These are phyloP conservation scores for Aspergillus sp. DNA, from an alignment of 2,329 filamentous ascomycete species.

Conservation along the genomic window DNA sequence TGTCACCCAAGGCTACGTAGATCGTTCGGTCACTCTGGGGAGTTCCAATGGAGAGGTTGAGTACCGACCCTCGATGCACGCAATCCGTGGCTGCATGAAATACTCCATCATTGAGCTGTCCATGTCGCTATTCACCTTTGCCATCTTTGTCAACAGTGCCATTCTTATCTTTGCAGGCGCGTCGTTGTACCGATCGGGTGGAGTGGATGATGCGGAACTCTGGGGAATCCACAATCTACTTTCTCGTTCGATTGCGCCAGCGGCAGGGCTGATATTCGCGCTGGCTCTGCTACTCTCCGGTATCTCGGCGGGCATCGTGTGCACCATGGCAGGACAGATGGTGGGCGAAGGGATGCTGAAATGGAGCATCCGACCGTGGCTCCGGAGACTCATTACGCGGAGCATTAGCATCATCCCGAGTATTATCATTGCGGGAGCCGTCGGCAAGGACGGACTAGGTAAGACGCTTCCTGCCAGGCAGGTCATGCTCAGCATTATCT, in stretches of 20 bases:
- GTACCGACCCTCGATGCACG: slow-evolving; percentile 61
- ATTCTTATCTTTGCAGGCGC: slow-evolving; percentile 76
- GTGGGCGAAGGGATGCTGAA: slow-evolving; percentile 72
- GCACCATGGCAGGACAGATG: slow-evolving; percentile 85
- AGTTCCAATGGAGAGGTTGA: slow-evolving; percentile 42
- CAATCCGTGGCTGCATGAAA: slow-evolving; percentile 65
- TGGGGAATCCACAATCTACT: slow-evolving; percentile 75
- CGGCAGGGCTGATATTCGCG: slow-evolving; percentile 75
- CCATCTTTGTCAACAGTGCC: slow-evolving; percentile 72
- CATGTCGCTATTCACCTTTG: slow-evolving; percentile 69
- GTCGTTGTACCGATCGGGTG: slow-evolving; percentile 55
- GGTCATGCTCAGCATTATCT: slow-evolving; percentile 65
- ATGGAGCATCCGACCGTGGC: slow-evolving; percentile 67
- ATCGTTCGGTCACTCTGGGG: slow-evolving; percentile 18
- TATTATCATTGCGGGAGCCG: slow-evolving; percentile 72
- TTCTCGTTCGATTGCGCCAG: slow-evolving; percentile 57
- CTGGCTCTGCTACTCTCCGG: slow-evolving; percentile 72
- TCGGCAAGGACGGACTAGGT: slow-evolving; percentile 61
- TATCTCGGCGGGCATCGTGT: slow-evolving; percentile 73
- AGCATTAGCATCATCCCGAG: slow-evolving; percentile 71
- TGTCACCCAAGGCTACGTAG: slow-evolving; percentile 29
- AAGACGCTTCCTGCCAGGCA: slow-evolving; percentile 66
- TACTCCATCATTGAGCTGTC: slow-evolving; percentile 63
- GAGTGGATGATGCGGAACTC: slow-evolving; percentile 61
- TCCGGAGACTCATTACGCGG: slow-evolving; percentile 67